Conservation (phyloP, 1,284 basidiomycete species). For the Porodaedalea pini region DNA sequence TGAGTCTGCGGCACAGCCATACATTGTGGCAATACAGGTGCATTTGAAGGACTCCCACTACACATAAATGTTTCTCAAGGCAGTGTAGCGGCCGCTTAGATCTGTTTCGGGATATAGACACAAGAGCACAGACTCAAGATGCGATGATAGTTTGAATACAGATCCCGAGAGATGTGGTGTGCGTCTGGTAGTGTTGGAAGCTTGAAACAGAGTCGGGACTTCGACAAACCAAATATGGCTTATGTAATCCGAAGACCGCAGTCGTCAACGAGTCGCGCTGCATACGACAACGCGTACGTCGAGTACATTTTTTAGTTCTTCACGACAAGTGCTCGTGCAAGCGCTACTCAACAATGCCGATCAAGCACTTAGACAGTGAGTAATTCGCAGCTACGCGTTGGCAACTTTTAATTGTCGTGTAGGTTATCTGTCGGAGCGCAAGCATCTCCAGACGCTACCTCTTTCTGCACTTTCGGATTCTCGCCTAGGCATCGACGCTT, state of each 20-base stretch:
- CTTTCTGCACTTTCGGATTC: slow-evolving; percentile 86
- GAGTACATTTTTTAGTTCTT: not conserved
- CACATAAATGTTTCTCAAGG: too few relatives aligned
- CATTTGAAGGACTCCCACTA: too few relatives aligned
- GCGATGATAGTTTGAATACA: too few relatives aligned
- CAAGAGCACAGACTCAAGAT: too few relatives aligned
- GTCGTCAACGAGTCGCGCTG: not conserved
- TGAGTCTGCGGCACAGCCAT: too few relatives aligned
- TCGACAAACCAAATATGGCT: not conserved
- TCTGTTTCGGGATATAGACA: too few relatives aligned
- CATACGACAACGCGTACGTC: not conserved
- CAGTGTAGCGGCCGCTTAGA: too few relatives aligned
- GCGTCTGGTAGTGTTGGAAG: too few relatives aligned
- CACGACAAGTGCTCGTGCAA: not conserved
- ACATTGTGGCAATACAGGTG: too few relatives aligned
- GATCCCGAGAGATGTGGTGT: too few relatives aligned
- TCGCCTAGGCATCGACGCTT: slow-evolving; percentile 95
- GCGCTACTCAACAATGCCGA: slow-evolving; percentile 24
- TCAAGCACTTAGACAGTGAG: slow-evolving; percentile 32
- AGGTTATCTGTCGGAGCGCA: slow-evolving; percentile 78
- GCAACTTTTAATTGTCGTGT: not conserved
- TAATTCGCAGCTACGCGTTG: not conserved
- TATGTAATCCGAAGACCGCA: slow-evolving; percentile 2
- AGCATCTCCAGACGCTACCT: slow-evolving; percentile 80
- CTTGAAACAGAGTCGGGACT: too few relatives aligned